phyloP scores from a whole-genome alignment of 768 basidiomycete species.

The Podaxis sp. region DNA sequence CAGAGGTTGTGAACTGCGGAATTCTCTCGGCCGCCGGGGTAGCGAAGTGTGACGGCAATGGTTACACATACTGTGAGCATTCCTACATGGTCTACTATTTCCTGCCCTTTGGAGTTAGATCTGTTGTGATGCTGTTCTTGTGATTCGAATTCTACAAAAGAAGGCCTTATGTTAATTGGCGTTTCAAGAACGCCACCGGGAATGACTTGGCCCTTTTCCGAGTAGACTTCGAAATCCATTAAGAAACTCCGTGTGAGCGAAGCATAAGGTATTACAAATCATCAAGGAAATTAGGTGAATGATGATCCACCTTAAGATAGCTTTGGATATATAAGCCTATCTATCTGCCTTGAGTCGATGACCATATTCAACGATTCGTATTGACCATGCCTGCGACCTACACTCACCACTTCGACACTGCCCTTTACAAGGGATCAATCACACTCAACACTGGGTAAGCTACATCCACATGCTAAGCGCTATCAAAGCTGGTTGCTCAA shows the following conservation, averaged over 20 bases:
- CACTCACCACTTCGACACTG: constrained; percentile 24
- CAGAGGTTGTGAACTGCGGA: constrained; percentile 9
- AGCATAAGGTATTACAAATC: neutral
- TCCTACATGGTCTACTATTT: neutral
- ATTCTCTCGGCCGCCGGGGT: neutral
- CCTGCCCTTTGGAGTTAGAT: neutral
- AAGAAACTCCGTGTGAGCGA: neutral
- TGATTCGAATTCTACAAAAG: neutral
- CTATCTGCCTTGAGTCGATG: neutral
- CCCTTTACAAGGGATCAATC: constrained; percentile 20
- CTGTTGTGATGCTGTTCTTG: neutral
- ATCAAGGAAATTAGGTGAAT: neutral
- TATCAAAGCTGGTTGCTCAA: neutral
- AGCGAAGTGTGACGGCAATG: neutral
- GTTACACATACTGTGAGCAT: neutral
- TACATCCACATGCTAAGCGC: neutral
- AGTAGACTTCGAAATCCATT: neutral
- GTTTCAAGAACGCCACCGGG: neutral
- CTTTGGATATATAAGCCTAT: neutral
- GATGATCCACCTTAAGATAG: neutral
- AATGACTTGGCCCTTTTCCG: neutral
- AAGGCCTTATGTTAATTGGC: neutral
- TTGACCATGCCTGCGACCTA: constrained; percentile 21
- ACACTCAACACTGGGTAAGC: constrained; percentile 25
- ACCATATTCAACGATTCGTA: neutral